These are phyloP conservation scores for Tetrahymena thermophila DNA, from an alignment of 73 alveolate genomes.

Conservation along the genomic window DNA sequence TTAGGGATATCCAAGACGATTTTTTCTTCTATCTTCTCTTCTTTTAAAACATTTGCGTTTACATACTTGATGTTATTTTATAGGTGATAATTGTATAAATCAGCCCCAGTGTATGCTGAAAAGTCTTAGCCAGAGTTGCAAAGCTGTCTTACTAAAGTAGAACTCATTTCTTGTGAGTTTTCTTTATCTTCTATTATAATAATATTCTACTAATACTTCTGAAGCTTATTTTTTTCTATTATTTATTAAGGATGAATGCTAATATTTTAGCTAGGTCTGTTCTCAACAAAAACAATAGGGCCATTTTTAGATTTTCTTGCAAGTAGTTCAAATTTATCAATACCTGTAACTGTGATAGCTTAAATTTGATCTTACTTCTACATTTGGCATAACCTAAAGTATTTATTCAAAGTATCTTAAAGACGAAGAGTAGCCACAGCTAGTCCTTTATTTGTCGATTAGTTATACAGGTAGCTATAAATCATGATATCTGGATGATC, in stretches of 20 bases:
- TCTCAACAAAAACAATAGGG: background rate
- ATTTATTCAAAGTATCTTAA: background rate
- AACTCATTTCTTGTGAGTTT: background rate
- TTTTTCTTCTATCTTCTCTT: background rate
- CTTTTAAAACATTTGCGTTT: background rate
- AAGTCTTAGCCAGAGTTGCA: background rate
- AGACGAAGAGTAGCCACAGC: background rate
- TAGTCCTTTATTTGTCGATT: background rate
- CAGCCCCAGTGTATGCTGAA: background rate
- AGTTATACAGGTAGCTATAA: background rate
- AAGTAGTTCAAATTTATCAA: background rate
- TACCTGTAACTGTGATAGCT: background rate
- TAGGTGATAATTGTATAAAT: background rate
- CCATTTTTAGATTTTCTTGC: background rate
- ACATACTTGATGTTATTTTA: background rate
- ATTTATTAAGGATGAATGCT: background rate
- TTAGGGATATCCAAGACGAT: background rate
- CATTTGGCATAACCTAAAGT: background rate
- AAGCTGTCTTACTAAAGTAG: background rate
- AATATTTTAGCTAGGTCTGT: background rate
- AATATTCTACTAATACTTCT: background rate
- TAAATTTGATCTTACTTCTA: background rate
- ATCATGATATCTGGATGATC: background rate
- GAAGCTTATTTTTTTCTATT: background rate
- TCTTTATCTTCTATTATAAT: background rate